Base-by-base conservation (phyloP, 805 yeast genomes). In the Lipomyces yamanashiensis region DNA sequence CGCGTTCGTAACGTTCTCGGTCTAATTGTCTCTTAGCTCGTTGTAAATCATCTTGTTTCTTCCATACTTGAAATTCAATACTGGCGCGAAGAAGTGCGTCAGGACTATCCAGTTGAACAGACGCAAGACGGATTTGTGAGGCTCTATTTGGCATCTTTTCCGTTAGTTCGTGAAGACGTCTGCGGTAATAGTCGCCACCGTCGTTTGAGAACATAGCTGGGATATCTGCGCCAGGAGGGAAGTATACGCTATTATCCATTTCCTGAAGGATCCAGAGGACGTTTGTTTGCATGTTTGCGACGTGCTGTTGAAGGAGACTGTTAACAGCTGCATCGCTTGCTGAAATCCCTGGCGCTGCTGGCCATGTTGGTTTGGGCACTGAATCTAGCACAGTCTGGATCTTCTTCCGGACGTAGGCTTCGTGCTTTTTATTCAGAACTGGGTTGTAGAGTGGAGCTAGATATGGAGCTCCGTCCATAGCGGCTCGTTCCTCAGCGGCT, bases 331-430 rank as follows among this genome's bases (percentile, higher is more conserved):
- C 37, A 39, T 49, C 56, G 12, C 37, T 51, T 2, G 57, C 34
- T 8, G 56, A 33, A 19, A 50, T 28, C 8, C 60, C 61, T 7
- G 64, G 66, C 36, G 59, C 64, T 8, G 33, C 44, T 10, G 64
- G 64, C 64, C 67, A 64, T 17, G 43, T 19, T 23, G 69, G 69
- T 54, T 48, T 36, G 43, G 51, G 60, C 2, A 51, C 43, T 17
- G 64, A 53, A 21, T 52, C 62, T 48, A 66, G 44, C 47, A 60
- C 59, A n/a, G 59, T 23, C 39, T 49, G 53, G 13, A 66, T 59
- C 39, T 66, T 66, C 50, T 66, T 66, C 8, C 68, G 58, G n/a
- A 66, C 62, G 58, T 66, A 66, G 0, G 64, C 63, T 47, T 66
- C 68, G 28, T 66, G 69, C 44, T 66, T 66, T 34, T 66, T 66